Evolutionary conservation across 2,329 filamentous ascomycete genomes (phyloP).

Genomic region (Zymoseptoria pseudotritici): DNA sequence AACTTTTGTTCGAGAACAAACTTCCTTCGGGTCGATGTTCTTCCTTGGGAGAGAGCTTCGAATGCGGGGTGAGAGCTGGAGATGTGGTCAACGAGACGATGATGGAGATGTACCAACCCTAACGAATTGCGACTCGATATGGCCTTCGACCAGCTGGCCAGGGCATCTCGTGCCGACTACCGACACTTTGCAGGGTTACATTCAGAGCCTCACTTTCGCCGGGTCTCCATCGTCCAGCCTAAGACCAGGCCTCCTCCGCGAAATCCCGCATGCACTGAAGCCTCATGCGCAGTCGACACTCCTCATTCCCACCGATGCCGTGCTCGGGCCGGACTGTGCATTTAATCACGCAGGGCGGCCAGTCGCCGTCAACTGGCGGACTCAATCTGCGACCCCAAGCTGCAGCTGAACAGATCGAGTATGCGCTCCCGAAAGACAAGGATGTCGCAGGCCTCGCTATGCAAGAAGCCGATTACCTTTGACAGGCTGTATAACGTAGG

Average conservation of each 20-base stretch:
- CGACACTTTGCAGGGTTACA: background rate
- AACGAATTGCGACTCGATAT: background rate
- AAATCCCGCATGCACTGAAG: too few relatives aligned
- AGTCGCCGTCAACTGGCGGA: too few relatives aligned
- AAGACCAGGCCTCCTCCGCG: background rate
- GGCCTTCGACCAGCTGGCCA: background rate
- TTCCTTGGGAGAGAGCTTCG: background rate
- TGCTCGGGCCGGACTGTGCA: too few relatives aligned
- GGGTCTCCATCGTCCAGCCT: background rate
- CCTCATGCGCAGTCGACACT: too few relatives aligned
- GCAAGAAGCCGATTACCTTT: too few relatives aligned
- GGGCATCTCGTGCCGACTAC: background rate
- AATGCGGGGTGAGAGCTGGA: background rate
- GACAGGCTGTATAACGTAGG: background rate
- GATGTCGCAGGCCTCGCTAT: background rate
- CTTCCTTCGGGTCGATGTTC: background rate
- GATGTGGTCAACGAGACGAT: background rate
- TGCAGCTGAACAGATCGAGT: background rate
- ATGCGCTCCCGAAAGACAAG: background rate
- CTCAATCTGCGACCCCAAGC: too few relatives aligned
- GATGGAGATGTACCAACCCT: background rate
- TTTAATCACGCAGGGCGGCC: too few relatives aligned
- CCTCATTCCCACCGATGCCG: too few relatives aligned
- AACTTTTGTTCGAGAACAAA: background rate
- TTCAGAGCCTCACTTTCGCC: background rate